Evolutionary conservation across 805 yeast species (phyloP), one percentile per base, ranked within the genome.

Genomic region (Hanseniaspora mollemarum): DNA sequence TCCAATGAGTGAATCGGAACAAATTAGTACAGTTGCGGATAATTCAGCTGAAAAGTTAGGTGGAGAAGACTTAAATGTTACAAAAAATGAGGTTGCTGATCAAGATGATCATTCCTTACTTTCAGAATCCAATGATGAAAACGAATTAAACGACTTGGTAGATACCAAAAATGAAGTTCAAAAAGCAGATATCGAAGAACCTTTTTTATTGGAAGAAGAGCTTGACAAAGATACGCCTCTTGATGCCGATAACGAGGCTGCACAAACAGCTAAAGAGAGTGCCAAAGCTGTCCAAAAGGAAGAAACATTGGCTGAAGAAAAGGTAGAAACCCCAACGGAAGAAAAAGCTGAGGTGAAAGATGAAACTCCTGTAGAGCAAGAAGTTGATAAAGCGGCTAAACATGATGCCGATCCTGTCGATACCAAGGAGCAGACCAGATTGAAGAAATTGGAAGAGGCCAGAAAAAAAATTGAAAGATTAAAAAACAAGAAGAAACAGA

Each of bases 371-470:
- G 18, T n/a, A n/a, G n/a, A n/a, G n/a, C n/a, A 26, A 18, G 26
- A 25, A 36, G 18, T 26, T 25, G 26, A 36, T 2, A 13, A 22
- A 8, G 24, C 4, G 5, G 42, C 25, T n/a, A 21, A 15, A 16
- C 16, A 3, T 19, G 4, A 8, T 4, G 26, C 32, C 4, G 40
- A 35, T 25, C 4, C 33, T 28, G 19, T 21, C 4, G 48, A 43
- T 9, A 18, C 29, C 7, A 68, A 62, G 25, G 70, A 67, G 18
- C 63, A 60, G 41, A 58, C 60, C 21, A 73, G 78, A 55, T 78
- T 75, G 44, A 83, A 78, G 60, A 76, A 79, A 62, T 69, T 84
- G 45, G 87, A 81, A 56, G 82, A 81, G 1, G 92, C 90, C 4
- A 74, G 83, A 59, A 81, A 80, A 67, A 75, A 80, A 55, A 78